Evolutionary conservation across 2,329 filamentous ascomycete genomes (phyloP), one percentile per base, ranked within the genome.

Genomic region (Helminthosporium solani): DNA sequence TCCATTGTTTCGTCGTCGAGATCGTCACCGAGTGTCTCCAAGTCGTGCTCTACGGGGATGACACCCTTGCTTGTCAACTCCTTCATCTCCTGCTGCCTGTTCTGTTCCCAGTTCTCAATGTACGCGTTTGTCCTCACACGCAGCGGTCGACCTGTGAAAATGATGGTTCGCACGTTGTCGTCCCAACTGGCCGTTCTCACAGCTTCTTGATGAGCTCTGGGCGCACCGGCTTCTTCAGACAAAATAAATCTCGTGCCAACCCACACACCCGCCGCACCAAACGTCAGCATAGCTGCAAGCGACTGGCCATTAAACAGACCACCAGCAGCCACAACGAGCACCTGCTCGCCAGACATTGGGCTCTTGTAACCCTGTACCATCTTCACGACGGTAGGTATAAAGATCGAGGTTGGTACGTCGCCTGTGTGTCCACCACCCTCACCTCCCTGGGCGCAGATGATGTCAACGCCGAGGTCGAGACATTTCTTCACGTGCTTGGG

Each of bases 401-500:
- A 85, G 58, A 99, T 76, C 1, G 89, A 83, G 21, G 92, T 97
- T 55, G 94, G 90, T 31, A 96, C 87, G 72, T 96, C 88, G 64
- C 94, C 94, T 12, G 90, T 96, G 79, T 96, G 91, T 58, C 94
- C 94, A 70, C 94, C 94, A 55, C 94, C 94, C 78, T 99, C 94
- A 63, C 94, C 92, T 70, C 94, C 94, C 78, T 99, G 94, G 42
- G 94, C 94, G 78, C 92, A 97, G 77, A 99, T 97, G 64, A 99
- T 87, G 74, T 99, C 94, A 61, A 85, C 89, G 57, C 91, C 94
- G 48, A 70, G 82, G 40, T 92, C 90, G 53, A 99, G 81, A 74
- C 90, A 95, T 81, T 97, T 99, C 75, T 90, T 82, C 54, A 96
- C 92, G 77, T 99, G 94, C 85, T 99, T 99, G 68, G 94, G 92